Evolutionary conservation across 2,329 filamentous ascomycete species (phyloP).

Genomic region (Colletotrichum simmondsii): DNA sequence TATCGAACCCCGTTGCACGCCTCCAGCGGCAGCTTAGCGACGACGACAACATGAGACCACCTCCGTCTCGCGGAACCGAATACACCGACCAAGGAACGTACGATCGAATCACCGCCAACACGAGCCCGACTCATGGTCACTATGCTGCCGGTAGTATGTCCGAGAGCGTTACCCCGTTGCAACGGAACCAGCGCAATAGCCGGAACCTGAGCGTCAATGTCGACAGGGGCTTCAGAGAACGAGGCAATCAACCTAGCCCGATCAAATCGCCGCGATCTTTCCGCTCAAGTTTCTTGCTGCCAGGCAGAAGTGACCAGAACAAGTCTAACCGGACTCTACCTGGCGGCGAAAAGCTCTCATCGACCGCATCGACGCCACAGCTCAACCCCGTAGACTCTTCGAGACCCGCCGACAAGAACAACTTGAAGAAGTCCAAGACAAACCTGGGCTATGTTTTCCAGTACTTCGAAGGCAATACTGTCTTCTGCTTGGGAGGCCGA

Average conservation of each 20-base stretch:
- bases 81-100: slow-evolving; percentile 79
- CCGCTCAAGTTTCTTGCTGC: slow-evolving; percentile 78
- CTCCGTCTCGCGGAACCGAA: slow-evolving; percentile 83
- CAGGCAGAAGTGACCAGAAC: slow-evolving; percentile 64
- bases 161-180: slow-evolving; percentile 83
- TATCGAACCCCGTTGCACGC: slow-evolving; percentile 56
- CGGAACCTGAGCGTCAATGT: slow-evolving; percentile 67
- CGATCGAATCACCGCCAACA: slow-evolving; percentile 78
- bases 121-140: slow-evolving; percentile 75
- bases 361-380: slow-evolving; percentile 79
- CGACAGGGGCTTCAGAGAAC: slow-evolving; percentile 66
- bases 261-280: slow-evolving; percentile 81
- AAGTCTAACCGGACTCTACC: slow-evolving; percentile 67
- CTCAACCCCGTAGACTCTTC: slow-evolving; percentile 60
- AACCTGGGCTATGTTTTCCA: slow-evolving; percentile 66
- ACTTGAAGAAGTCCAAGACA: slow-evolving; percentile 43
- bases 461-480: slow-evolving; percentile 93
- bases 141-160: slow-evolving; percentile 70
- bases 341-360: slow-evolving; percentile 86
- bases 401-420: slow-evolving; percentile 20
- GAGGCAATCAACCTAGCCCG: slow-evolving; percentile 66
- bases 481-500: slow-evolving; percentile 88
- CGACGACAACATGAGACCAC: slow-evolving; percentile 66
- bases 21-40: slow-evolving; percentile 47
- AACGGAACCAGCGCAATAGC: slow-evolving; percentile 53